phyloP scores from a whole-genome alignment of 2,329 filamentous ascomycete genomes.

The Calonectria hongkongensis region DNA sequence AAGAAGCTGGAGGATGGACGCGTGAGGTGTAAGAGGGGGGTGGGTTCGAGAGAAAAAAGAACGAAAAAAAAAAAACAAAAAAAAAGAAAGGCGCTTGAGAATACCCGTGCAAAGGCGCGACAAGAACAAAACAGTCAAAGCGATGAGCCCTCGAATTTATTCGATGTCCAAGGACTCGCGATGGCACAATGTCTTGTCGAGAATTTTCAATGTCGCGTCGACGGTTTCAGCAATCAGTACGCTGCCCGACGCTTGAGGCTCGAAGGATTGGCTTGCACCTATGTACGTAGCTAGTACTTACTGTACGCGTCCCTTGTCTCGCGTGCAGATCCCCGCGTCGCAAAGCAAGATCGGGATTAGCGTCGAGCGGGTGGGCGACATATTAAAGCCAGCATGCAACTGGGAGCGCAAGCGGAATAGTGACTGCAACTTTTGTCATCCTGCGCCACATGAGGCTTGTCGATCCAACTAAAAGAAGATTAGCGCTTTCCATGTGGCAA shows the following conservation, averaged over 20 bases:
- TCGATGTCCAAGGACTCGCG: not conserved
- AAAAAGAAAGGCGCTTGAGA: slow-evolving; percentile 28
- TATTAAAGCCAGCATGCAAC: slow-evolving; percentile 27
- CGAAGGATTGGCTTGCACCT: slow-evolving; percentile 18
- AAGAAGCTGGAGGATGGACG: not conserved
- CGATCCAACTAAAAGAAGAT: slow-evolving; percentile 6
- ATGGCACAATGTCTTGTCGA: slow-evolving; percentile 5
- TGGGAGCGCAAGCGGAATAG: too few relatives aligned
- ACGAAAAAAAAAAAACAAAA: slow-evolving; percentile 27
- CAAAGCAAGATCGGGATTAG: slow-evolving; percentile 12
- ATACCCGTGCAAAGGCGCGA: slow-evolving; percentile 33
- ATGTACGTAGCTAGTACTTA: slow-evolving; percentile 1
- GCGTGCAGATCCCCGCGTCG: slow-evolving; percentile 32
- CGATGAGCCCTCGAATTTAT: slow-evolving; percentile 1
- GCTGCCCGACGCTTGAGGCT: slow-evolving; percentile 21
- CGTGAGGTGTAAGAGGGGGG: slow-evolving; percentile 27
- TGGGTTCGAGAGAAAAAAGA: slow-evolving; percentile 36
- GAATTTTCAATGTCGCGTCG: slow-evolving; percentile 23
- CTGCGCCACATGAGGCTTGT: not conserved
- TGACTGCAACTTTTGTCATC: slow-evolving; percentile 39
- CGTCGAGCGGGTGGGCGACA: slow-evolving; percentile 10
- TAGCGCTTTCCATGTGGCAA: slow-evolving; percentile 27
- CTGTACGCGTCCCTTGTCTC: slow-evolving; percentile 30
- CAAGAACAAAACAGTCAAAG: slow-evolving; percentile 27
- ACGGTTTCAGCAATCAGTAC: slow-evolving; percentile 15